These are phyloP conservation scores for Cystobasidium onofrii DNA, from an alignment of 768 basidiomycete genomes.

Conservation along the genomic window DNA sequence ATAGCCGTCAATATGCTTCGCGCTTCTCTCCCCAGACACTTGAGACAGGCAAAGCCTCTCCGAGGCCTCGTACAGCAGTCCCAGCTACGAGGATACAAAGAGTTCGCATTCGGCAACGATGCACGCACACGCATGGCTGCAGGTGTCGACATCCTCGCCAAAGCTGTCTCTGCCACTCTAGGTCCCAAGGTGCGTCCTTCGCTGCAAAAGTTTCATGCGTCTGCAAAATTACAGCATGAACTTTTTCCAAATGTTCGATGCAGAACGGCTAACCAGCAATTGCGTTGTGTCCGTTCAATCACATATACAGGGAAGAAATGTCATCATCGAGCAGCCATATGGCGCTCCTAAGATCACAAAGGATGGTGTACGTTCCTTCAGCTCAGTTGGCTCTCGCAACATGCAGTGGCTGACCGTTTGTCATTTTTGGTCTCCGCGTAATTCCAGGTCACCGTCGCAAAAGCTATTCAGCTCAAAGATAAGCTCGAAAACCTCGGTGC, in stretches of 20 bases:
- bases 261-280: neutral
- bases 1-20: slow-evolving; percentile 7
- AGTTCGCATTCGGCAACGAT: slow-evolving; percentile 92
- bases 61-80: neutral
- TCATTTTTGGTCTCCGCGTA: neutral
- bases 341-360: slow-evolving; percentile 46
- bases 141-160: slow-evolving; percentile 92
- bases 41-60: neutral
- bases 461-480: slow-evolving; percentile 86
- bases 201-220: slow-evolving; percentile 50
- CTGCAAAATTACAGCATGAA: neutral
- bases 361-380: neutral
- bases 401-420: neutral
- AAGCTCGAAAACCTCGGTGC: slow-evolving; percentile 55
- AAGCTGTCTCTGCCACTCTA: slow-evolving; percentile 90
- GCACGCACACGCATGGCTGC: slow-evolving; percentile 76
- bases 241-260: neutral
- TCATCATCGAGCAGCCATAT: slow-evolving; percentile 77
- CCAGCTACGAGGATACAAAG: slow-evolving; percentile 58
- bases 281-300: slow-evolving; percentile 43
- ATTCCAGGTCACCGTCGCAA: slow-evolving; percentile 76
- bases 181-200: slow-evolving; percentile 61
- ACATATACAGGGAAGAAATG: slow-evolving; percentile 62
- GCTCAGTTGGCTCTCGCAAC: neutral
- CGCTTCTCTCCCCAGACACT: slow-evolving; percentile 10